Percentiles rank a stretch among this genome's conserved stretches.
These are phyloP conservation scores for Cephalotrichum gorgonifer DNA, from an alignment of 2,329 filamentous ascomycete species.

Conservation along the genomic window DNA sequence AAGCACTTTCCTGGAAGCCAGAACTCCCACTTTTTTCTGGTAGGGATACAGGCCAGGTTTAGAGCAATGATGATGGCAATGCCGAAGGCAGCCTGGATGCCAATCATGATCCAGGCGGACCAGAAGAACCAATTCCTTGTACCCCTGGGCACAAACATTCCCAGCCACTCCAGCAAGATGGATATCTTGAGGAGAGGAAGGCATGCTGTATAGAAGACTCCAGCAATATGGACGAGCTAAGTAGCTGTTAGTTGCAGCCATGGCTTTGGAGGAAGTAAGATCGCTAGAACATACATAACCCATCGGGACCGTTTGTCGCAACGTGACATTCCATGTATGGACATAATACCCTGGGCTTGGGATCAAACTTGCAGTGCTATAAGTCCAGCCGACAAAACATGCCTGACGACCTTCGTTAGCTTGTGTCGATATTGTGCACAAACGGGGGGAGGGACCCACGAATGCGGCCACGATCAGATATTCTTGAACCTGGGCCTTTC, in stretches of 20 bases:
- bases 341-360: conserved; percentile 4
- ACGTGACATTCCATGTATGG: conserved; percentile 5
- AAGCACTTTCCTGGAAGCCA: conserved; percentile 14
- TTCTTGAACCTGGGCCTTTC: conserved; percentile 7
- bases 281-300: neutral
- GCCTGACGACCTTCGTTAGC: too few relatives aligned
- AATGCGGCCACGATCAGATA: neutral
- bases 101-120: conserved; percentile 11
- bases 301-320: conserved; percentile 3
- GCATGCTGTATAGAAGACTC: neutral
- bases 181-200: conserved; percentile 7
- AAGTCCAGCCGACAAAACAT: neutral
- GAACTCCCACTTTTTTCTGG: conserved; percentile 16
- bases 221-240: conserved; percentile 2
- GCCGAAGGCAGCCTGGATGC: conserved; percentile 11
- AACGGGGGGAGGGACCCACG: neutral
- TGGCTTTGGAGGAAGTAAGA: neutral
- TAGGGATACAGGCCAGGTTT: conserved; percentile 15
- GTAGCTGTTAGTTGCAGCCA: neutral
- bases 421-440: neutral
- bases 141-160: conserved; percentile 7
- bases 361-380: neutral
- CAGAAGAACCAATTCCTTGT: conserved; percentile 13
- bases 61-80: conserved; percentile 10
- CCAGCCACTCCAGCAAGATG: conserved; percentile 9